Evolutionary conservation across 495 filamentous ascomycete genomes (phyloP).

Genomic region (Baudoinia panamericana): DNA sequence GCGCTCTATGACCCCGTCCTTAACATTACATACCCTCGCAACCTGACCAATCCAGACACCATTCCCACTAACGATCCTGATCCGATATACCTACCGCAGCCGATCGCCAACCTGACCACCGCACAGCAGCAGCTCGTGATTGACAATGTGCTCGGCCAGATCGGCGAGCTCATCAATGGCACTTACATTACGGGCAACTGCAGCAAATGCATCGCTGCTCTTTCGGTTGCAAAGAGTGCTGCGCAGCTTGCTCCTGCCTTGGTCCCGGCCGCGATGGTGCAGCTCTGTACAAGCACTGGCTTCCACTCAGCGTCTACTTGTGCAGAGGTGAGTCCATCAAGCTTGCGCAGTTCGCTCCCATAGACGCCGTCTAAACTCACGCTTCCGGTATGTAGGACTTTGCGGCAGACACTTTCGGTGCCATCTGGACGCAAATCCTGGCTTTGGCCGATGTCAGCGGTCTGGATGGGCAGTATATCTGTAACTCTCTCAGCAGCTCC

Average conservation of each 20-base stretch:
- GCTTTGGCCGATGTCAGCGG: constrained; percentile 41
- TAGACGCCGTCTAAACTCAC: too few relatives aligned
- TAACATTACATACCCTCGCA: constrained; percentile 43
- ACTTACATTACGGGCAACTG: constrained; percentile 33
- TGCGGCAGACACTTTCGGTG: constrained; percentile 36
- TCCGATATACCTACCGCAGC: constrained; percentile 37
- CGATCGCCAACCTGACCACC: constrained; percentile 32
- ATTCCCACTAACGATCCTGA: constrained; percentile 39
- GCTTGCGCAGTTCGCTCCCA: too few relatives aligned
- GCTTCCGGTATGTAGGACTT: too few relatives aligned
- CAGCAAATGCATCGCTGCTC: constrained; percentile 39
- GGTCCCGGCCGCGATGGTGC: constrained; percentile 39
- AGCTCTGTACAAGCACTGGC: constrained; percentile 35
- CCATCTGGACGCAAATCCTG: constrained; percentile 46
- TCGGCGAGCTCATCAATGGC: constrained; percentile 35
- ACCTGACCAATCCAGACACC: constrained; percentile 42
- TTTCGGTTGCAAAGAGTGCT: constrained; percentile 38
- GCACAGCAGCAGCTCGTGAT: constrained; percentile 33
- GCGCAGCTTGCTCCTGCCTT: constrained; percentile 36
- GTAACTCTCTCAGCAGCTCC: constrained; percentile 35
- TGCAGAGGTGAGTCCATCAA: too few relatives aligned
- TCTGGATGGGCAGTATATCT: constrained; percentile 46
- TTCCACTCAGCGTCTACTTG: constrained; percentile 37
- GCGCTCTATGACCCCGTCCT: constrained; percentile 43
- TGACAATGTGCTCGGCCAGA: constrained; percentile 30